Percentiles rank a stretch among this genome's conserved stretches.
phyloP scores from a whole-genome alignment of 345 rosid species.

The Euclidium syriacum region DNA sequence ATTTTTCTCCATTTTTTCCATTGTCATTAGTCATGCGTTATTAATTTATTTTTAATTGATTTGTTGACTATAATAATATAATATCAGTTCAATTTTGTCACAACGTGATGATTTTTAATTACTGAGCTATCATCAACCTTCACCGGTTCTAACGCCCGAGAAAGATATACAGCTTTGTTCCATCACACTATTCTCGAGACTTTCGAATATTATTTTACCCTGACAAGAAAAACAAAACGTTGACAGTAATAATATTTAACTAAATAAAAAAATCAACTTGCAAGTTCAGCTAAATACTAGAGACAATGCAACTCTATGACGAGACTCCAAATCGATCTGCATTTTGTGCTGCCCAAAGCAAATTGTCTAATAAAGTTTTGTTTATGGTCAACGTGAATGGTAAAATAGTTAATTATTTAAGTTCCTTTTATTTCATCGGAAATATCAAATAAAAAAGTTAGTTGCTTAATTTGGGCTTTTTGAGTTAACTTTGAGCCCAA shows the following conservation, averaged over 20 bases:
- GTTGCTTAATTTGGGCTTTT: neutral
- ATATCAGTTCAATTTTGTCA: neutral
- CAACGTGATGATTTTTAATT: neutral
- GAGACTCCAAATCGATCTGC: too few species aligned
- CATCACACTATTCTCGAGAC: neutral
- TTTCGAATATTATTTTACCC: neutral
- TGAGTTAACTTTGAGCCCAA: neutral
- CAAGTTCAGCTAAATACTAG: too few species aligned
- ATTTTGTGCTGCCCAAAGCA: neutral
- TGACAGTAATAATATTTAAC: too few species aligned
- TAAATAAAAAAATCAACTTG: too few species aligned
- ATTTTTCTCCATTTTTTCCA: neutral
- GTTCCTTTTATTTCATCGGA: neutral
- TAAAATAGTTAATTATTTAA: neutral
- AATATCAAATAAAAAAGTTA: neutral
- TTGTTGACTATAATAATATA: neutral
- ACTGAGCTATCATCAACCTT: neutral
- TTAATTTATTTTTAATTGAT: neutral
- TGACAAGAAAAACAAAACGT: too few species aligned
- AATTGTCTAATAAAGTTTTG: neutral
- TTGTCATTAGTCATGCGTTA: neutral
- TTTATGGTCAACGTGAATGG: neutral
- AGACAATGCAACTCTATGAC: neutral
- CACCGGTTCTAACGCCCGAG: constrained; percentile 4
- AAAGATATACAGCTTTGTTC: neutral